phyloP scores from a whole-genome alignment of 2,329 filamentous ascomycete genomes.

The Epichloe coenophiala region DNA sequence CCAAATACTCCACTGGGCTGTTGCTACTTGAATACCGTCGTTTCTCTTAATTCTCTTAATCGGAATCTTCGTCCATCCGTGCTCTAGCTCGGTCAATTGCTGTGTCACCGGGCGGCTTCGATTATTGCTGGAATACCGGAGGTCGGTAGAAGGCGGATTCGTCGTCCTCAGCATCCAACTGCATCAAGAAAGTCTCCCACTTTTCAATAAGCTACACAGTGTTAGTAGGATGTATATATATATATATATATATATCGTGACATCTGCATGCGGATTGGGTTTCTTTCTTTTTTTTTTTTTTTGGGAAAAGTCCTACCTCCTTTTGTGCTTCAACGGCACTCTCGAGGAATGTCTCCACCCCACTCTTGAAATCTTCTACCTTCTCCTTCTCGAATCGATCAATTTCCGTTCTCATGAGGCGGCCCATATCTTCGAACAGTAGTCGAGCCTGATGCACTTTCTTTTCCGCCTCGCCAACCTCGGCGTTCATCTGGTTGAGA shows the following conservation, averaged over 20 bases:
- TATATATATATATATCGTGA: not conserved
- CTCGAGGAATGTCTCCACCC: conserved; percentile 94
- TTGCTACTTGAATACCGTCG: conserved; percentile 1
- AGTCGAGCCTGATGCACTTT: conserved; percentile 82
- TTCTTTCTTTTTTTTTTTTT: too few species aligned
- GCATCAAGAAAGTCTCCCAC: conserved; percentile 97
- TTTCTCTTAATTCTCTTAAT: conserved; percentile 31
- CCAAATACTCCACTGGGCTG: conserved; percentile 6
- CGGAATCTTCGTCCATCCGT: conserved; percentile 42
- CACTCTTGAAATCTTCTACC: conserved; percentile 97
- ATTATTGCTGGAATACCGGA: conserved; percentile 38
- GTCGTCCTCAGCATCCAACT: conserved; percentile 87
- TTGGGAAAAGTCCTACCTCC: conserved; percentile 50
- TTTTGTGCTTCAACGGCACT: conserved; percentile 97
- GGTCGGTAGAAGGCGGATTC: conserved; percentile 54
- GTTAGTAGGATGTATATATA: not conserved
- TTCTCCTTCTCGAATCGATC: conserved; percentile 95
- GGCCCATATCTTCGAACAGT: conserved; percentile 94
- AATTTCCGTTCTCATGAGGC: conserved; percentile 78
- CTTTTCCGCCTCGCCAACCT: conserved; percentile 88
- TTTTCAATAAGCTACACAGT: conserved; percentile 56
- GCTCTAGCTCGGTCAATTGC: conserved; percentile 46
- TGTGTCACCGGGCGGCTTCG: conserved; percentile 41
- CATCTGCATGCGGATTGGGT: not conserved
- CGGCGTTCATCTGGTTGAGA: conserved; percentile 79